phyloP scores from a whole-genome alignment of 495 filamentous ascomycete species.

The Penicillium ucsense region DNA sequence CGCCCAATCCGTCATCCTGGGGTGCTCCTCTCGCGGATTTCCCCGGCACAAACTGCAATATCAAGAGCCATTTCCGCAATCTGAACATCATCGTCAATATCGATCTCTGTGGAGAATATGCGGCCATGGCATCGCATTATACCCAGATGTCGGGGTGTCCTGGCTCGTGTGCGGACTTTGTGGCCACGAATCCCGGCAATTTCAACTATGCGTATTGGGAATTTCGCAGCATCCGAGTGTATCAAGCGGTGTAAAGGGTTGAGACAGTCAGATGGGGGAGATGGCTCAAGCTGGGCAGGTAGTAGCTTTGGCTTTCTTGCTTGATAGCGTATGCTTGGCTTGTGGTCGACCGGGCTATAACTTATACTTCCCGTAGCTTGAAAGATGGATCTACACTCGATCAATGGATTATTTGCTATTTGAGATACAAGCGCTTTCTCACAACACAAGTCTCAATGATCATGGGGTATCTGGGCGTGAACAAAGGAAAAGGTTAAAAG shows the following conservation, averaged over 20 bases:
- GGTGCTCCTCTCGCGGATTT: slow-evolving; percentile 40
- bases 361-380: too few relatives aligned
- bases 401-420: not conserved
- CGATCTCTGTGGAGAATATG: slow-evolving; percentile 38
- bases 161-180: slow-evolving; percentile 30
- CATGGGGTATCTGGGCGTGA: slow-evolving; percentile 7
- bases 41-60: slow-evolving; percentile 40
- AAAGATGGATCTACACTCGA: too few relatives aligned
- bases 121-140: slow-evolving; percentile 26
- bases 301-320: too few relatives aligned
- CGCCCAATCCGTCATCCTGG: slow-evolving; percentile 40
- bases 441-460: not conserved
- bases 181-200: slow-evolving; percentile 23
- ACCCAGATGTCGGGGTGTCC: slow-evolving; percentile 33
- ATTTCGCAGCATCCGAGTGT: slow-evolving; percentile 38
- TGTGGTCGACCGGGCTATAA: too few relatives aligned
- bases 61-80: slow-evolving; percentile 37
- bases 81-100: slow-evolving; percentile 45
- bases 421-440: not conserved
- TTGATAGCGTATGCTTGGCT: too few relatives aligned
- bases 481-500: not conserved
- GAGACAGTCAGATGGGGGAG: not conserved
- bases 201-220: slow-evolving; percentile 44
- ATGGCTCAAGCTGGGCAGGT: too few relatives aligned
- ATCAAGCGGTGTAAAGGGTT: slow-evolving; percentile 10